Conservation (phyloP, 2,329 filamentous ascomycete species). For the Aspergillus ochraceus region DNA sequence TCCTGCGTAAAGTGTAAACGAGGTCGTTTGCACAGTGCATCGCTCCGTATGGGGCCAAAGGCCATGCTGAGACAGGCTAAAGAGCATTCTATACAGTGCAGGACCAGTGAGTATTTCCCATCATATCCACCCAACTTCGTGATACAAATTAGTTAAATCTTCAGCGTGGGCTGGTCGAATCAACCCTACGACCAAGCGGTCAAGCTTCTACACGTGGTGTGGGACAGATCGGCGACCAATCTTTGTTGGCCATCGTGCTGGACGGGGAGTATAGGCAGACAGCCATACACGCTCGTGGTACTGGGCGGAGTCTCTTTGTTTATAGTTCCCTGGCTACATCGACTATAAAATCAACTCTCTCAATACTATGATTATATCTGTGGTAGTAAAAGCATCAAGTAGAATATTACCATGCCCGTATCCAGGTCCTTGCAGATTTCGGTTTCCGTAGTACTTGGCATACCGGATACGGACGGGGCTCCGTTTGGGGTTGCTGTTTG, state of each 20-base stretch:
- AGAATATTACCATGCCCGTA: no score
- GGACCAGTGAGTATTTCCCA: neutral
- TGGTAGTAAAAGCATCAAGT: no score
- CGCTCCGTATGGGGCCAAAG: neutral
- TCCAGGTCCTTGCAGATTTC: no score
- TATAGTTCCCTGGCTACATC: neutral
- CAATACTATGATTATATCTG: no score
- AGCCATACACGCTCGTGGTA: neutral
- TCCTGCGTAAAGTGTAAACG: neutral
- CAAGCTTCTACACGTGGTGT: slow-evolving; percentile 34
- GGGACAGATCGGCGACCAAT: slow-evolving; percentile 23
- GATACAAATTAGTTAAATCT: neutral
- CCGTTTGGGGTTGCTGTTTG: neutral
- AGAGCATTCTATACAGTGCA: neutral
- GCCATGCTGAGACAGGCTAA: neutral
- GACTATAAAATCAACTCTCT: no score
- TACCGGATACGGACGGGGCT: neutral
- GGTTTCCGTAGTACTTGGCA: neutral
- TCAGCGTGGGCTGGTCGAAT: neutral
- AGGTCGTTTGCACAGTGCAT: neutral
- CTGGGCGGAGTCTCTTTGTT: neutral
- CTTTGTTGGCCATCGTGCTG: slow-evolving; percentile 10
- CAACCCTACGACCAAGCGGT: slow-evolving; percentile 17
- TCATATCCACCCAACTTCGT: neutral
- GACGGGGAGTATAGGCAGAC: neutral